Conservation (phyloP, 208 protist genomes). For the Crithidia fasciculata region DNA sequence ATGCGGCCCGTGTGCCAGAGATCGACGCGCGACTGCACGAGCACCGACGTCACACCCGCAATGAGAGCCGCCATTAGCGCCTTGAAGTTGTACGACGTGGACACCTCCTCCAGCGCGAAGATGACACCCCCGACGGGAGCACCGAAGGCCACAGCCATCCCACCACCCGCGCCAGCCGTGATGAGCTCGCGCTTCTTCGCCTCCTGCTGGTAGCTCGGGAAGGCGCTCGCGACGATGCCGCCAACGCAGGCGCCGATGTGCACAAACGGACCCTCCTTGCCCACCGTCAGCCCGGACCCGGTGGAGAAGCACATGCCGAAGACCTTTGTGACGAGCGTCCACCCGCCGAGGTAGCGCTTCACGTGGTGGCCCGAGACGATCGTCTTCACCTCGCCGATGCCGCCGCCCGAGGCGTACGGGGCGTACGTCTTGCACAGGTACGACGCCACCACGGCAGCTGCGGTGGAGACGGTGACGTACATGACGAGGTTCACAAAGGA, state of each 20-base stretch:
- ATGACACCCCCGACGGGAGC: slow-evolving; percentile 81
- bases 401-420: slow-evolving; percentile 80
- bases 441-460: slow-evolving; percentile 46
- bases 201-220: slow-evolving; percentile 67
- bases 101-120: slow-evolving; percentile 83
- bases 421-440: slow-evolving; percentile 72
- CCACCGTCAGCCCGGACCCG: slow-evolving; percentile 78
- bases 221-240: slow-evolving; percentile 58
- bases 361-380: slow-evolving; percentile 81
- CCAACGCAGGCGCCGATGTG: slow-evolving; percentile 87
- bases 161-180: slow-evolving; percentile 65
- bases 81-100: slow-evolving; percentile 84
- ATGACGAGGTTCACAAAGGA: slow-evolving; percentile 57
- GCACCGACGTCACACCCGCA: slow-evolving; percentile 78
- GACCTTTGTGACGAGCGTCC: slow-evolving; percentile 81
- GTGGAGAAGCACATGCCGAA: slow-evolving; percentile 80
- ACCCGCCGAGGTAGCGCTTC: slow-evolving; percentile 67
- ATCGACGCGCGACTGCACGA: slow-evolving; percentile 77
- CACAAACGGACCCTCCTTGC: slow-evolving; percentile 91
- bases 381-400: slow-evolving; percentile 91
- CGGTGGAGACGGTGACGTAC: slow-evolving; percentile 57
- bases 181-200: slow-evolving; percentile 72
- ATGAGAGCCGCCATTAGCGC: slow-evolving; percentile 91
- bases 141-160: slow-evolving; percentile 82
- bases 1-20: slow-evolving; percentile 77